Conservation (phyloP, 2,329 filamentous ascomycete genomes). For the Aspergillus ochraceoroseus region DNA sequence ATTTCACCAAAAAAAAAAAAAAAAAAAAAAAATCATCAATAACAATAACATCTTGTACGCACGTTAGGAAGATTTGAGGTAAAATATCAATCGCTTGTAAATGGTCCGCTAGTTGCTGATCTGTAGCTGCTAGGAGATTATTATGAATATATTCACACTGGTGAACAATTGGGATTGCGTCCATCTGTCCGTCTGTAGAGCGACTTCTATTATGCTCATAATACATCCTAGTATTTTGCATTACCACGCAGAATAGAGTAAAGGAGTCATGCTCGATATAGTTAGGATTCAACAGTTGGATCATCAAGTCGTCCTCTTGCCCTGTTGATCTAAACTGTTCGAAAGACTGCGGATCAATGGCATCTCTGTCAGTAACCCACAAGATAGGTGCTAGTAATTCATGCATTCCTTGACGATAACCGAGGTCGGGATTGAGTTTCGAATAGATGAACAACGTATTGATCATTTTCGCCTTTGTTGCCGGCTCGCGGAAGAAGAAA, state of each 20-base stretch:
- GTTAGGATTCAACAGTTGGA: conserved; percentile 62
- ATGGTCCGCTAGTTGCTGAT: conserved; percentile 77
- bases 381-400: conserved; percentile 87
- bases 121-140: conserved; percentile 68
- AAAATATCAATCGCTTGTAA: conserved; percentile 78
- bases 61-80: conserved; percentile 97
- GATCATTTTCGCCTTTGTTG: conserved; percentile 73
- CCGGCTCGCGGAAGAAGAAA: conserved; percentile 75
- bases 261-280: conserved; percentile 91
- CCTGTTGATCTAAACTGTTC: conserved; percentile 31
- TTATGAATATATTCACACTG: conserved; percentile 85
- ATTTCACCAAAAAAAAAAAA: background rate
- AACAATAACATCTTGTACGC: conserved; percentile 30
- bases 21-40: background rate
- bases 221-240: conserved; percentile 80
- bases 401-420: conserved; percentile 98
- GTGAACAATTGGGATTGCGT: conserved; percentile 69
- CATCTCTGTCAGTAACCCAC: conserved; percentile 77
- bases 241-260: conserved; percentile 75
- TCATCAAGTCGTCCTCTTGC: conserved; percentile 51
- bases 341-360: conserved; percentile 53
- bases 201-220: conserved; percentile 64
- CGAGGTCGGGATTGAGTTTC: conserved; percentile 79
- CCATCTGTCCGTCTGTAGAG: conserved; percentile 42
- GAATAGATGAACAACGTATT: conserved; percentile 93